A percentile compares a stretch with the other conserved stretches of the same genome.
phyloP scores from a whole-genome alignment of 2,329 filamentous ascomycete species.

The Fusarium sp. region DNA sequence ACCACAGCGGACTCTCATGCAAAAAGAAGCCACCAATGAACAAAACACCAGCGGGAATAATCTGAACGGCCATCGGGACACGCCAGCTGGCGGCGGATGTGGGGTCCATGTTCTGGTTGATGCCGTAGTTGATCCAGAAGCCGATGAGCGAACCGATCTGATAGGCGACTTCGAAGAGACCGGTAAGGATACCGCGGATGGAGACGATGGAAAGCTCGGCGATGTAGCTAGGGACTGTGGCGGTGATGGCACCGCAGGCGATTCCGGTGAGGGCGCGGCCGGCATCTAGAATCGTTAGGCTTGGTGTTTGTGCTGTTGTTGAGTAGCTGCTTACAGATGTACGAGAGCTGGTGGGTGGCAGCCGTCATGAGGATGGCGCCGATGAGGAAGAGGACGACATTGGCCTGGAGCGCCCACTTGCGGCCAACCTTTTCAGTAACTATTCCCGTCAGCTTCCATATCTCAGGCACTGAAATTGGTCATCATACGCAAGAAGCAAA shows the following conservation, averaged over 20 bases:
- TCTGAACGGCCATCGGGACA: constrained; percentile 64
- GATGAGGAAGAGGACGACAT: constrained; percentile 61
- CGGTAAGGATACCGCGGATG: constrained; percentile 71
- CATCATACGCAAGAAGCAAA: constrained; percentile 58
- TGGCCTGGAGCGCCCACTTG: constrained; percentile 65
- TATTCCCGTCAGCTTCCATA: constrained; percentile 25
- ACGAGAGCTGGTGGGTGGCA: constrained; percentile 58
- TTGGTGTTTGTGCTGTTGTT: fast-evolving
- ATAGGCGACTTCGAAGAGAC: constrained; percentile 68
- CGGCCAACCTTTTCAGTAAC: constrained; percentile 66
- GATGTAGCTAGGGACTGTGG: constrained; percentile 75
- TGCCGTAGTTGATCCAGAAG: constrained; percentile 67
- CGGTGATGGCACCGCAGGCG: constrained; percentile 71
- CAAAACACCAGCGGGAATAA: constrained; percentile 62
- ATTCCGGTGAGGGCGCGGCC: constrained; percentile 71
- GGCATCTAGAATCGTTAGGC: constrained; percentile 61
- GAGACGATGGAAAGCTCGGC: constrained; percentile 73
- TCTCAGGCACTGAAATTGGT: not conserved
- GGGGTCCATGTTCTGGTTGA: constrained; percentile 57
- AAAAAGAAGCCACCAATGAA: constrained; percentile 62
- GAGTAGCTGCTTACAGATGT: constrained; percentile 56
- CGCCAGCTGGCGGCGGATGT: constrained; percentile 59
- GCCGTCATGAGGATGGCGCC: constrained; percentile 62
- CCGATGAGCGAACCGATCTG: constrained; percentile 68
- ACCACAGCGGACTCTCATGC: constrained; percentile 60